A percentile compares a stretch with the other conserved stretches of the same genome.
These are phyloP conservation scores for Trichoderma sp. DNA, from an alignment of 2,329 filamentous ascomycete species.

Conservation along the genomic window DNA sequence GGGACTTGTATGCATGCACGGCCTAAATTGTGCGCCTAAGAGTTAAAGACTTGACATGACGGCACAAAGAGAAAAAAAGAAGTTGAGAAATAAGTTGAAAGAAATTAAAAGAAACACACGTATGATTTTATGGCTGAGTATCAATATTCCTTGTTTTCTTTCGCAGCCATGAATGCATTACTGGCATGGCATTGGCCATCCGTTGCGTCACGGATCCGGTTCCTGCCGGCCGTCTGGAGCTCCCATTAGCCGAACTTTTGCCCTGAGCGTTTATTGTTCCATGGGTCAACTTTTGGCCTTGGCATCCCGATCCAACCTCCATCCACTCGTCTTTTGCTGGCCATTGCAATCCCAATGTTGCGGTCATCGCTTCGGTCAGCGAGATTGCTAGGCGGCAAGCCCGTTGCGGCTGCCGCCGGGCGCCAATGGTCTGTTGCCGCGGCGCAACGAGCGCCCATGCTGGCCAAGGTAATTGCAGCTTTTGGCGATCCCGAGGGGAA, in stretches of 20 bases:
- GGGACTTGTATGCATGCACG: neutral
- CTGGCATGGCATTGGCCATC: constrained; percentile 3
- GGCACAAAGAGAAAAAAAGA: neutral
- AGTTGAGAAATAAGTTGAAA: neutral
- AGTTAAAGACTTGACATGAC: neutral
- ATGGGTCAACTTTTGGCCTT: constrained; percentile 31
- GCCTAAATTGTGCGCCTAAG: neutral
- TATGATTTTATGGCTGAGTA: neutral
- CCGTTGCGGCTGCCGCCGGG: constrained; percentile 53
- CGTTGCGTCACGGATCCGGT: constrained; percentile 40
- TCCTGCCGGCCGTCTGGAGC: constrained; percentile 39
- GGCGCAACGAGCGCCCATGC: constrained; percentile 38
- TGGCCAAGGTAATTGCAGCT: constrained; percentile 33
- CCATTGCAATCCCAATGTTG: constrained; percentile 63
- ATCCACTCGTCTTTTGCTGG: constrained; percentile 41
- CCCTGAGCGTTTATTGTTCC: constrained; percentile 47
- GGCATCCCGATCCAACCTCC: constrained; percentile 30
- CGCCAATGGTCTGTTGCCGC: constrained; percentile 59
- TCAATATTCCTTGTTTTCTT: neutral
- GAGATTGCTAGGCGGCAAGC: constrained; percentile 59
- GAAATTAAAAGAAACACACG: neutral
- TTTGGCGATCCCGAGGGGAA: neutral
- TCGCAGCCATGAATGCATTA: neutral
- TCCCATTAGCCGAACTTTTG: constrained; percentile 48
- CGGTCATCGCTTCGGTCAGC: constrained; percentile 68